Percentiles rank a stretch among this genome's conserved stretches.
Conservation (phyloP, 1,284 basidiomycete species). For the Lignosus rhinocerotis region DNA sequence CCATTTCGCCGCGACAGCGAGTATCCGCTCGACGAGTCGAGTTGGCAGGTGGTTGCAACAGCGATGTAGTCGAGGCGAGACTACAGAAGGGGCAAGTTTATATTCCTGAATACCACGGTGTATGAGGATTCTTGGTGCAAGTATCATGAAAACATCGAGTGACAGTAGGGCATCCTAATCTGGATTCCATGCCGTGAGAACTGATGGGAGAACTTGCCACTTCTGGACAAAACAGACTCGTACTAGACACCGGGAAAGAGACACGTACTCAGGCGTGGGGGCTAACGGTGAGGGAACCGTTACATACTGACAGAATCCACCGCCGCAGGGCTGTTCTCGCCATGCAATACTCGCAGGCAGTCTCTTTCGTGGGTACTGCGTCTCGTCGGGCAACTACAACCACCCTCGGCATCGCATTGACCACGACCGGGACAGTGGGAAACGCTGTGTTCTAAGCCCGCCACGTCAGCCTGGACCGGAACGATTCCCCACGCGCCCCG, state of each 20-base stretch:
- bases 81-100: neutral
- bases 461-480: constrained; percentile 31
- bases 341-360: constrained; percentile 22
- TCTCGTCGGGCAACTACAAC: constrained; percentile 8
- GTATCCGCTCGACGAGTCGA: neutral
- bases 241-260: constrained; percentile 3
- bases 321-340: constrained; percentile 9
- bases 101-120: neutral
- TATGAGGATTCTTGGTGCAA: neutral
- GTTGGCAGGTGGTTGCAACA: too few species aligned
- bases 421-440: constrained; percentile 30
- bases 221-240: constrained; percentile 4
- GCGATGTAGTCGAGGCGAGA: neutral
- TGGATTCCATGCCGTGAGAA: neutral
- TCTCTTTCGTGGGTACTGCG: constrained; percentile 24
- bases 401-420: constrained; percentile 25
- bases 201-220: neutral
- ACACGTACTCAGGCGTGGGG: constrained; percentile 18
- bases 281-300: constrained; percentile 2
- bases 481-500: constrained; percentile 24
- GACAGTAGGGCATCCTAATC: neutral
- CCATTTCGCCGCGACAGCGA: neutral
- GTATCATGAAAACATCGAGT: neutral
- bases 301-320: neutral
- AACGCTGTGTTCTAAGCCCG: constrained; percentile 20